Percentiles rank a stretch among this genome's conserved stretches.
These are phyloP conservation scores for Entomortierella chlamydospora DNA, from an alignment of 192 early-diverging fungal species.

Conservation along the genomic window DNA sequence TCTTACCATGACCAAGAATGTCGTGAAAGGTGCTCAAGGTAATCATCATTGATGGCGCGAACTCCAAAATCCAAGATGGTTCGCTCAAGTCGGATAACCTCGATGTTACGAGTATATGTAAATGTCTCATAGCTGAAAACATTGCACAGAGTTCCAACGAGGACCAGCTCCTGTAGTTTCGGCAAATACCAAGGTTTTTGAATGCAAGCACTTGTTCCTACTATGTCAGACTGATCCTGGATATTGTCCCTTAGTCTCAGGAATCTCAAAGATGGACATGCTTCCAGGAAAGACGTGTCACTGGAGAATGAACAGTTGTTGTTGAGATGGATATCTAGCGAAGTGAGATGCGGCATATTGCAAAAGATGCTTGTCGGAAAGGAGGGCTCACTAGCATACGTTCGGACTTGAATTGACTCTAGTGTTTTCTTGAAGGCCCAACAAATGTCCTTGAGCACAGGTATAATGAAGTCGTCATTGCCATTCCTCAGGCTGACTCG, in stretches of 20 bases:
- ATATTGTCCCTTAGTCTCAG: slow-evolving; percentile 9
- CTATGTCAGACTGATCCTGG: background rate
- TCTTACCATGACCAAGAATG: slow-evolving; percentile 30
- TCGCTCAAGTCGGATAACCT: slow-evolving; percentile 10
- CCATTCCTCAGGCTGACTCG: background rate
- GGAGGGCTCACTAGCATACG: background rate
- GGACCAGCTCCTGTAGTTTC: background rate
- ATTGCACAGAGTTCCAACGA: slow-evolving; percentile 14
- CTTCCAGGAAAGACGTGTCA: slow-evolving; percentile 12
- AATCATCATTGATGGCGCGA: background rate
- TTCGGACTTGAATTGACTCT: slow-evolving; percentile 4
- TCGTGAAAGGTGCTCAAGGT: background rate
- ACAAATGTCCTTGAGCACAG: slow-evolving; percentile 31
- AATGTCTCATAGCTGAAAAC: slow-evolving; percentile 26
- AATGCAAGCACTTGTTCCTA: background rate
- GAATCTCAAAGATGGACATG: slow-evolving; percentile 7
- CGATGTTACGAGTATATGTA: background rate
- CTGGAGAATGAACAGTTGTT: background rate
- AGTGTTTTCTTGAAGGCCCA: slow-evolving; percentile 10
- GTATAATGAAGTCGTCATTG: background rate
- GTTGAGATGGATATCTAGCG: slow-evolving; percentile 7
- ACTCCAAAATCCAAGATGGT: slow-evolving; percentile 3
- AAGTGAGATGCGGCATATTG: slow-evolving; percentile 7
- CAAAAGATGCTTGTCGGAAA: slow-evolving; percentile 1
- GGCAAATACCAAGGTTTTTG: slow-evolving; percentile 26